Evolutionary conservation across 495 filamentous ascomycete genomes (phyloP).

Genomic region (Neurospora tetraspora): DNA sequence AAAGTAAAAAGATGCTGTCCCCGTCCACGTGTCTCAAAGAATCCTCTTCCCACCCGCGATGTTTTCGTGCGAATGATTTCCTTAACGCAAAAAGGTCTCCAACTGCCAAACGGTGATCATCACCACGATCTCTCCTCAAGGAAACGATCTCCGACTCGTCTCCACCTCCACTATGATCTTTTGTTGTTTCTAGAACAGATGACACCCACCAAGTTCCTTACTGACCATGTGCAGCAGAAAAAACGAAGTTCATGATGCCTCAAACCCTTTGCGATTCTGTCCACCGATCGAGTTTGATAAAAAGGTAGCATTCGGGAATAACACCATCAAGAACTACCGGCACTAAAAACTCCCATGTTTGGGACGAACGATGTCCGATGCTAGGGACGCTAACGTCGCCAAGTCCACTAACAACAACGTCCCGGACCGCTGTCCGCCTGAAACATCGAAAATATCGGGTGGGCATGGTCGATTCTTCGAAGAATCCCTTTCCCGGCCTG

Average conservation of each 20-base stretch:
- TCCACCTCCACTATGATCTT: not conserved
- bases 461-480: not conserved
- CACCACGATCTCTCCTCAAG: not conserved
- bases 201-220: not conserved
- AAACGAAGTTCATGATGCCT: not conserved
- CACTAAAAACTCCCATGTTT: not conserved
- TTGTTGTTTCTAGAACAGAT: not conserved
- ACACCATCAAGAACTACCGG: not conserved
- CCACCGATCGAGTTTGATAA: not conserved
- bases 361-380: too few relatives aligned
- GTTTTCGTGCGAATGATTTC: not conserved
- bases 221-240: not conserved
- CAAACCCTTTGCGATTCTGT: not conserved
- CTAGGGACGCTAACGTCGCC: not conserved
- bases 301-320: not conserved
- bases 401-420: not conserved
- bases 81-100: not conserved
- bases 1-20: not conserved
- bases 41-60: not conserved
- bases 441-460: not conserved
- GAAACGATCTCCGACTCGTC: not conserved
- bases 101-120: not conserved
- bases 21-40: not conserved
- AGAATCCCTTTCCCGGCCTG: not conserved
- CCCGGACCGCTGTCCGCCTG: not conserved